Evolutionary conservation across 306 rosid genomes (phyloP).

Genomic region (Morella rubra): DNA sequence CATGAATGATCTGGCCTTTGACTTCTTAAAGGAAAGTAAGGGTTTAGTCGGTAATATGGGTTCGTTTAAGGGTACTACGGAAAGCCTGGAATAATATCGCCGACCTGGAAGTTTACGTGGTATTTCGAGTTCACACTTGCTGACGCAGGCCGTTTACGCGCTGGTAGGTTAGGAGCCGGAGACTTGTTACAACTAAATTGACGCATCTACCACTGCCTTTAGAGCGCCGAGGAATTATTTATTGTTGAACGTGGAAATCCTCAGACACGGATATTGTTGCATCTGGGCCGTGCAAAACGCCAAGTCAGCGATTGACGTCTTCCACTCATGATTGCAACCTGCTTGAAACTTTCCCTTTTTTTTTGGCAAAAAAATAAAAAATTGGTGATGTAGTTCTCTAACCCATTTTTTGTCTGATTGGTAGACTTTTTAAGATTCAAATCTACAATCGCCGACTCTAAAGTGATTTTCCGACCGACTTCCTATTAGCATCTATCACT

Average conservation of each 20-base stretch:
- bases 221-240: not conserved
- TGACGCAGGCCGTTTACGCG: not conserved
- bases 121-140: not conserved
- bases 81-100: not conserved
- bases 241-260: not conserved
- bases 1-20: constrained; percentile 34
- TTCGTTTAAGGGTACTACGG: constrained; percentile 11
- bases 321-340: not conserved
- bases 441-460: no score
- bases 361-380: no score
- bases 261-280: not conserved
- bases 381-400: no score
- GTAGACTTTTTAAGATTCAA: no score
- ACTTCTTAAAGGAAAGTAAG: not conserved
- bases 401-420: no score
- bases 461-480: no score
- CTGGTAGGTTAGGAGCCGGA: not conserved
- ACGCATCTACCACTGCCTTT: not conserved
- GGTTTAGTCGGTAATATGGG: not conserved
- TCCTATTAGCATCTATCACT: no score
- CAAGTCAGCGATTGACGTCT: not conserved
- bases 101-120: not conserved
- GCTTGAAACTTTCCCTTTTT: not conserved
- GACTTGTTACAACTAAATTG: not conserved
- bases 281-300: not conserved